Conservation (phyloP, 2,329 filamentous ascomycete genomes). For the Lachnellula subtilissima region DNA sequence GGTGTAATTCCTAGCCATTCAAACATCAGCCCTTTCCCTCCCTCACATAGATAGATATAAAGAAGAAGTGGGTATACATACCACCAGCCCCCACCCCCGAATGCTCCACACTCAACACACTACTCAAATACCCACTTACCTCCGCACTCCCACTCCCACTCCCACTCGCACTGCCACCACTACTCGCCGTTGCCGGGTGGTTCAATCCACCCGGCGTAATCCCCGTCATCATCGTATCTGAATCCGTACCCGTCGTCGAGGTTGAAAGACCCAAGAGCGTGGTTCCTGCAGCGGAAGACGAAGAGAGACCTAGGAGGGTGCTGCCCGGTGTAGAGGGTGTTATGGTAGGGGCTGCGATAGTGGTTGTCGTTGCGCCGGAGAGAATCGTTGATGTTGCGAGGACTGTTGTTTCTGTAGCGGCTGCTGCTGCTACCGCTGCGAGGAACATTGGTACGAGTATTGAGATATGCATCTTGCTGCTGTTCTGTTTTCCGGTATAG, state of each 20-base stretch:
- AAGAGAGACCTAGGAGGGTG: neutral
- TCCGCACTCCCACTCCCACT: neutral
- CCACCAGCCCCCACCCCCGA: neutral
- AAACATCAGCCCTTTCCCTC: neutral
- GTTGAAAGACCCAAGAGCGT: too few relatives aligned
- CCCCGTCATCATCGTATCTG: too few relatives aligned
- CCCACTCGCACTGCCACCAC: too few relatives aligned
- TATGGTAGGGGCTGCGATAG: neutral
- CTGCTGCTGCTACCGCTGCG: too few relatives aligned
- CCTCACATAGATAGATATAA: too few relatives aligned
- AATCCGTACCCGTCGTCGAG: too few relatives aligned
- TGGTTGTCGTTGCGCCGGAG: neutral
- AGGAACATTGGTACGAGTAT: neutral
- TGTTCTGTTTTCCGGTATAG: too few relatives aligned
- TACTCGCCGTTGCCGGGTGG: too few relatives aligned
- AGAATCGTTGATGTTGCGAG: neutral
- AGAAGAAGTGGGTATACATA: too few relatives aligned
- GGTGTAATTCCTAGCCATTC: neutral
- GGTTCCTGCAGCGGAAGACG: neutral
- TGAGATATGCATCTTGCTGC: too few relatives aligned
- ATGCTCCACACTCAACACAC: slow-evolving; percentile 1
- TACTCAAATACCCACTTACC: neutral
- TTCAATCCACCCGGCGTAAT: too few relatives aligned
- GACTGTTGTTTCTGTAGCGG: neutral
- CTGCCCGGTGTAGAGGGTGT: neutral